Conservation (phyloP, 2,329 filamentous ascomycete species). For the Pseudogymnoascus destructans region DNA sequence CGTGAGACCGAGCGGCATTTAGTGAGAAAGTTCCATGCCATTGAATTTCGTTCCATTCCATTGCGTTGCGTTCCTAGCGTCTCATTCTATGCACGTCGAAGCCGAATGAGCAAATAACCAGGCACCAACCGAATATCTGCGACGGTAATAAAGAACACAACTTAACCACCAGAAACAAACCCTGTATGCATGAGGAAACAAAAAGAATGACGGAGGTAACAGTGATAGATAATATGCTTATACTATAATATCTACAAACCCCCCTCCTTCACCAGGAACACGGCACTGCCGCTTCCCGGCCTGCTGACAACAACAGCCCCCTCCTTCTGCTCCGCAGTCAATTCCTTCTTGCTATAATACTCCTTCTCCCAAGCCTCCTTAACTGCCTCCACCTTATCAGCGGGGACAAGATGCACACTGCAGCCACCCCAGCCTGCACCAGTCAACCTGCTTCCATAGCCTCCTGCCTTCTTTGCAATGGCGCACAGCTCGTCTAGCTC, state of each 20-base stretch:
- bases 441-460: slow-evolving; percentile 74
- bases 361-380: slow-evolving; percentile 63
- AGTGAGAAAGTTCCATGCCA: background rate
- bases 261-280: slow-evolving; percentile 31
- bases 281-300: slow-evolving; percentile 60
- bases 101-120: background rate
- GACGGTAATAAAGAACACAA: background rate
- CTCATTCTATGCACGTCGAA: background rate
- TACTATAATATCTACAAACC: background rate
- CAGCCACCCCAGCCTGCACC: slow-evolving; percentile 97
- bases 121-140: background rate
- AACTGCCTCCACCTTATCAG: slow-evolving; percentile 65
- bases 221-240: background rate
- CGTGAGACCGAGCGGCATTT: background rate
- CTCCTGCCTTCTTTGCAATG: slow-evolving; percentile 64
- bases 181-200: no score
- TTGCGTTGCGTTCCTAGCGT: background rate
- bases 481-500: slow-evolving; percentile 83
- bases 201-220: background rate
- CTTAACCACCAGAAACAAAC: background rate
- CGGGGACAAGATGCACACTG: slow-evolving; percentile 83
- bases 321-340: slow-evolving; percentile 58
- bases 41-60: background rate
- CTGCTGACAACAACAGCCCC: slow-evolving; percentile 80
- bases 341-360: slow-evolving; percentile 58